Evolutionary conservation across 441 rosid species (phyloP).

Genomic region (Breynia disticha): DNA sequence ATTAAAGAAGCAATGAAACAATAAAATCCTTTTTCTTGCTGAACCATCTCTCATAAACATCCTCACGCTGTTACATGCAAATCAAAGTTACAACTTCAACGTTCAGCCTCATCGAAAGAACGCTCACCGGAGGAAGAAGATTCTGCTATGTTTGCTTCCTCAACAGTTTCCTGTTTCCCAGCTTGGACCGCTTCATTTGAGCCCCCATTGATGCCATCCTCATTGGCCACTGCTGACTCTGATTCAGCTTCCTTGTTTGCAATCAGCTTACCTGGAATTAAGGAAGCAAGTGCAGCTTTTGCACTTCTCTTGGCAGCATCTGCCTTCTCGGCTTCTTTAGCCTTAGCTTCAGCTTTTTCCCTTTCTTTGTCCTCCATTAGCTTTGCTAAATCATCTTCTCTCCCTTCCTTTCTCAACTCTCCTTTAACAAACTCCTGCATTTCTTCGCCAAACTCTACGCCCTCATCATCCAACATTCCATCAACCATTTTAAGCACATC

Average conservation of each 20-base stretch:
- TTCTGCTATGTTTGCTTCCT: constrained; percentile 24
- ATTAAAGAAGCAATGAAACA: no score
- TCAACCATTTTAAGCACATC: constrained; percentile 73
- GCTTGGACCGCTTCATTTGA: constrained; percentile 18
- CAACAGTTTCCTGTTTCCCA: constrained; percentile 18
- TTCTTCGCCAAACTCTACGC: constrained; percentile 42
- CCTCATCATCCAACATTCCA: constrained; percentile 60
- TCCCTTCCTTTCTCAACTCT: constrained; percentile 59
- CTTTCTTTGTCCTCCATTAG: constrained; percentile 82
- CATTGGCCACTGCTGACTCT: constrained; percentile 13
- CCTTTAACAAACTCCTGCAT: constrained; percentile 63
- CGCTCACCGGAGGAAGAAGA: constrained; percentile 11
- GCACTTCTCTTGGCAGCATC: constrained; percentile 73
- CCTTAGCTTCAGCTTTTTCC: constrained; percentile 81
- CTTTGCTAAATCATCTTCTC: constrained; percentile 63
- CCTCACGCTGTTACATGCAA: constrained; percentile 15
- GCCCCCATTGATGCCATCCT: constrained; percentile 18
- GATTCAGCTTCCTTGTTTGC: constrained; percentile 37
- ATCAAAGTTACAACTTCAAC: constrained; percentile 7
- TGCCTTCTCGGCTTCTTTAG: constrained; percentile 55
- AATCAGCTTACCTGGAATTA: constrained; percentile 37
- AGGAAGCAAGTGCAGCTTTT: constrained; percentile 37
- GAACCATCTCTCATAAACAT: constrained; percentile 7
- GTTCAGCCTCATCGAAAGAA: constrained; percentile 4
- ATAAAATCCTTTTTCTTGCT: no score